phyloP scores from a whole-genome alignment of 1,139 yeast species.

The Protomyces gravidus region DNA sequence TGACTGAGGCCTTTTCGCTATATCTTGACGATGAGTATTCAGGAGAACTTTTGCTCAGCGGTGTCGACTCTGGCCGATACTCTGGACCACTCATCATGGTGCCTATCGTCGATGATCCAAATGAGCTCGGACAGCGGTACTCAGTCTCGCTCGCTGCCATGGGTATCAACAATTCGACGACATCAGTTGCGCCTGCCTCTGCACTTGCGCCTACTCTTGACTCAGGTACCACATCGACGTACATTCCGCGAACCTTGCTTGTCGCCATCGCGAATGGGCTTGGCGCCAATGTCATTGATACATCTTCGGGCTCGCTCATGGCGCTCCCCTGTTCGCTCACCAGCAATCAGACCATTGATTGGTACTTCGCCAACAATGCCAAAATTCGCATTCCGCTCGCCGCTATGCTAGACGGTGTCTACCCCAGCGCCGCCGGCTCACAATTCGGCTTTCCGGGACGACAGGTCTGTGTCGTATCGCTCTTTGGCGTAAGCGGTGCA shows the following conservation, averaged over 20 bases:
- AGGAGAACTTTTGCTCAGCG: slow-evolving; percentile 57
- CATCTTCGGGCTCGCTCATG: slow-evolving; percentile 35
- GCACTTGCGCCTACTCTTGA: slow-evolving; percentile 45
- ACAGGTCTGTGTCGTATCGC: slow-evolving; percentile 28
- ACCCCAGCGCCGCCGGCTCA: slow-evolving; percentile 20
- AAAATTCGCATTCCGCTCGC: slow-evolving; percentile 43
- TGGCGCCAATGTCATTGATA: slow-evolving; percentile 40
- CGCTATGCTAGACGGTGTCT: slow-evolving; percentile 29
- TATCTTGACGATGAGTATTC: slow-evolving; percentile 46
- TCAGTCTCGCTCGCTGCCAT: slow-evolving; percentile 30
- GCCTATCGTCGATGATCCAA: slow-evolving; percentile 33
- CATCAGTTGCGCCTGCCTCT: slow-evolving; percentile 19
- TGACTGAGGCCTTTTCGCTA: slow-evolving; percentile 36
- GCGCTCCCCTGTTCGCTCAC: slow-evolving; percentile 34
- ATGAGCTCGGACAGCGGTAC: slow-evolving; percentile 16
- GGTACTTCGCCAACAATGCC: slow-evolving; percentile 45
- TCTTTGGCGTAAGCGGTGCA: slow-evolving; percentile 16
- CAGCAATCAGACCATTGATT: slow-evolving; percentile 37
- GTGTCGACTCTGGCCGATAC: slow-evolving; percentile 53
- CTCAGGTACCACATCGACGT: slow-evolving; percentile 62
- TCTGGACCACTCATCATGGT: slow-evolving; percentile 44
- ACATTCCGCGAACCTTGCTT: slow-evolving; percentile 46
- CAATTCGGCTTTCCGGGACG: background rate
- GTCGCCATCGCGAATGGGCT: slow-evolving; percentile 43
- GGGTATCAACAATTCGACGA: slow-evolving; percentile 7